Evolutionary conservation across 1,284 basidiomycete species (phyloP).

Genomic region (Ustilago loliicola): DNA sequence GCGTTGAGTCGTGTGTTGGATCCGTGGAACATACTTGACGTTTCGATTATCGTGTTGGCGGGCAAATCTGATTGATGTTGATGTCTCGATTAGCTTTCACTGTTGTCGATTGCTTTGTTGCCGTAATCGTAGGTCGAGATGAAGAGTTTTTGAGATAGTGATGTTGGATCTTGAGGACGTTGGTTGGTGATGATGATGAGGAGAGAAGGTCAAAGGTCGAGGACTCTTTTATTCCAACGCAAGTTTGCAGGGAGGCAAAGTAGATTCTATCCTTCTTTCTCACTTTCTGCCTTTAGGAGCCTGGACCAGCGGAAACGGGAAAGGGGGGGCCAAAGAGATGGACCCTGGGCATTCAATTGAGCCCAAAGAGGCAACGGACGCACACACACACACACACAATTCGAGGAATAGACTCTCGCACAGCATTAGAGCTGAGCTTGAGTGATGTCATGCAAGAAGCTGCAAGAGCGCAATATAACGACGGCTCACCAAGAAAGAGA

Average conservation of each 20-base stretch:
- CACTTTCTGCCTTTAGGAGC: slow-evolving; percentile 1
- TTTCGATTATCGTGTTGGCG: slow-evolving; percentile 2
- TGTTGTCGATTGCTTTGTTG: slow-evolving; percentile 1
- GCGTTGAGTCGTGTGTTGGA: slow-evolving; percentile 67
- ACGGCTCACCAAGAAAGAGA: neutral
- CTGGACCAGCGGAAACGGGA: slow-evolving; percentile 4
- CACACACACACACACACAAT: neutral
- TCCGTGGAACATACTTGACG: slow-evolving; percentile 59
- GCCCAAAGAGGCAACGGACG: slow-evolving; percentile 34
- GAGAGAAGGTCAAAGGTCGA: neutral
- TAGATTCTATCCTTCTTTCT: slow-evolving; percentile 36
- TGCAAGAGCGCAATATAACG: slow-evolving; percentile 13
- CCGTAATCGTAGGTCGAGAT: neutral
- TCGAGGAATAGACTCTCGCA: slow-evolving; percentile 20
- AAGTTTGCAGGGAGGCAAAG: slow-evolving; percentile 4
- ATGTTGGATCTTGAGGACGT: slow-evolving; percentile 18
- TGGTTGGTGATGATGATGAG: slow-evolving; percentile 18
- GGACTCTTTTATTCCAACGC: slow-evolving; percentile 18
- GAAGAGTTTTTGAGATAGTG: neutral
- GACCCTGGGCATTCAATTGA: slow-evolving; percentile 31
- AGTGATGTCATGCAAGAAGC: slow-evolving; percentile 42
- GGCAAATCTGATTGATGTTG: slow-evolving; percentile 4
- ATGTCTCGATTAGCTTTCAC: neutral
- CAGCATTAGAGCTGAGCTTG: neutral
- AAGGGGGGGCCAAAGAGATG: slow-evolving; percentile 6